These are phyloP conservation scores for Saturnispora sanitii DNA, from an alignment of 805 yeast species.

Conservation along the genomic window DNA sequence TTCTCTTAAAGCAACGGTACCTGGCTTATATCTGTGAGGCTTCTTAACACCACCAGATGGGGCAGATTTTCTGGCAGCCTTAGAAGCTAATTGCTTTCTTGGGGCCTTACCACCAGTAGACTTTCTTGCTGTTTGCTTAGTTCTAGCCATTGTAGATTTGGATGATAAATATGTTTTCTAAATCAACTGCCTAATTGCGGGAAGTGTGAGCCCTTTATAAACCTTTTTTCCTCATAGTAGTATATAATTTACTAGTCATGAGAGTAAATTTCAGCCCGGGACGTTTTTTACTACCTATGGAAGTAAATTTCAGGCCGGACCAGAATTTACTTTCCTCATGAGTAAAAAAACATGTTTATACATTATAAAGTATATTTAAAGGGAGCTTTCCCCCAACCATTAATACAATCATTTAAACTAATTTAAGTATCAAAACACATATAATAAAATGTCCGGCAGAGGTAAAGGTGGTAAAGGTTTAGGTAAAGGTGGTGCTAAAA, in stretches of 20 bases:
- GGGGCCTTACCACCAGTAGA: constrained; percentile 95
- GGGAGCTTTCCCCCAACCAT: neutral
- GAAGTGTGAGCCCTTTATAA: neutral
- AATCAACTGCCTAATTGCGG: neutral
- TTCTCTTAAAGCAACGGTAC: constrained; percentile 94
- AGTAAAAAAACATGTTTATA: neutral
- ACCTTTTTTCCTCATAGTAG: neutral
- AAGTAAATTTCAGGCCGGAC: constrained; percentile 4
- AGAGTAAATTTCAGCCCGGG: constrained; percentile 5
- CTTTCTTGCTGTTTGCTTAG: constrained; percentile 90
- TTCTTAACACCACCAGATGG: constrained; percentile 93
- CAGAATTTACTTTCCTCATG: neutral
- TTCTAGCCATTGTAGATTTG: constrained; percentile 67
- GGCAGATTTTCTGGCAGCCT: constrained; percentile 89
- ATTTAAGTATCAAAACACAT: constrained; percentile 13
- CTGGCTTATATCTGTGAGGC: constrained; percentile 96
- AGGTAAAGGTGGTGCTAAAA: constrained; percentile 99
- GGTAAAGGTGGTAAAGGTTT: constrained; percentile 99
- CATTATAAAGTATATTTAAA: neutral
- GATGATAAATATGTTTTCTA: constrained; percentile 1
- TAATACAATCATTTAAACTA: neutral
- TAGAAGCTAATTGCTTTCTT: constrained; percentile 87
- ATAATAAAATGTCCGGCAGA: constrained; percentile 80
- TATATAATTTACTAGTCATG: constrained; percentile 1
- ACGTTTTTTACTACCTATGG: constrained; percentile 3